Evolutionary conservation across 2,329 filamentous ascomycete species (phyloP), one percentile per base, ranked within the genome.

Genomic region (Sporothrix humicola): DNA sequence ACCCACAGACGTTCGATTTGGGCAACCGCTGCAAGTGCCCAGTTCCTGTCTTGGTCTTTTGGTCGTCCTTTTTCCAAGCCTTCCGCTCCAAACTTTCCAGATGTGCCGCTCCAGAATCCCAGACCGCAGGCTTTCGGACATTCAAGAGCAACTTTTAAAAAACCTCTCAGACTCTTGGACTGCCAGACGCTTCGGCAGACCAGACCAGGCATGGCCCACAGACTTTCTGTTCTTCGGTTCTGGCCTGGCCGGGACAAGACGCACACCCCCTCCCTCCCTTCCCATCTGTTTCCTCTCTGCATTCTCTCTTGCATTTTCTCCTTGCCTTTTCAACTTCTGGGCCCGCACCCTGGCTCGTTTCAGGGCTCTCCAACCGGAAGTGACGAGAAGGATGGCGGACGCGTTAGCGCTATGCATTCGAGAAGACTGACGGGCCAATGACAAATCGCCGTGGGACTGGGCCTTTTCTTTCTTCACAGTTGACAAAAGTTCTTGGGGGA

Each of bases 341-440:
- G 13, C 44, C n/a, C 26, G 26, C 23, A 50, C 42, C 44, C 69
- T 50, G 44, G 69, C 56, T 71, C 46, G 69, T 72, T 72, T 65
- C 69, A 71, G 58, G 48, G 31, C 48, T n/a, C 48, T 56, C 58
- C 70, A 56, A 54, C 70, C 58, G 44, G 58, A 54, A 65, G 70
- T 65, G 70, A 72, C 23, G 31, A 65, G 58, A 54, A 65, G 46
- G 58, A 72, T 63, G 26, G 46, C 10, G n/a, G 59, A 56, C 50
- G 70, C 70, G 31, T 56, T 66, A 26, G 59, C 70, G 59, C 59
- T 46, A 66, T 72, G 59, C 70, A 56, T 26, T 17, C 59, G 7
- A 70, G 52, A 42, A 42, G n/a, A 20, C 31, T 46, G 44, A 52
- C 48, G 17, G 69, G 56, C 69, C 69, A 72, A 72, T 72, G 69